Conservation (phyloP, 768 basidiomycete species). For the Boletus pseudopeckii region DNA sequence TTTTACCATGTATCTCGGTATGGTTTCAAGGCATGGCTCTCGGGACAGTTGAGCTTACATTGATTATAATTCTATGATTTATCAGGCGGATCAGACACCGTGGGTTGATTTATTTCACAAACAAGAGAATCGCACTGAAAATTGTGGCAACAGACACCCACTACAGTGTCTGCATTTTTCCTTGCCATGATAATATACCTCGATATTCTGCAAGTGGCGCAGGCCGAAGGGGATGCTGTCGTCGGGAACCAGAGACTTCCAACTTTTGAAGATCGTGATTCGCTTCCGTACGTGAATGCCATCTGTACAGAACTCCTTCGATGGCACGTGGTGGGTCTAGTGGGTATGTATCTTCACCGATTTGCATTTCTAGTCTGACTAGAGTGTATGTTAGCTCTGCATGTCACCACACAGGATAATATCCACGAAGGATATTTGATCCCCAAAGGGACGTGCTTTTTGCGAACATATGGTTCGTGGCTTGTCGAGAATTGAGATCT, state of each 20-base stretch:
- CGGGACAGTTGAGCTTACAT: neutral
- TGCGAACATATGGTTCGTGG: slow-evolving; percentile 11
- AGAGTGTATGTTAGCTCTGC: neutral
- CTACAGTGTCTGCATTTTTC: too few species aligned
- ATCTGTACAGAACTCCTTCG: too few species aligned
- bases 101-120: slow-evolving; percentile 19
- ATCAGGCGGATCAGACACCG: slow-evolving; percentile 27
- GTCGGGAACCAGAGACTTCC: slow-evolving; percentile 9
- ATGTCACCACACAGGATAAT: neutral
- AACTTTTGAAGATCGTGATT: slow-evolving; percentile 5
- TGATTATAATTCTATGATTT: neutral
- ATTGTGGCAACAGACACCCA: too few species aligned
- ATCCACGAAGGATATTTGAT: slow-evolving; percentile 19
- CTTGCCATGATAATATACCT: slow-evolving; percentile 11
- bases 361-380: neutral
- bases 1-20: too few species aligned
- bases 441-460: slow-evolving; percentile 16
- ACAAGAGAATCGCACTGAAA: too few species aligned
- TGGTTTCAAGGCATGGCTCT: neutral
- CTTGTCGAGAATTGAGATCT: too few species aligned
- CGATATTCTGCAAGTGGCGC: slow-evolving; percentile 5
- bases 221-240: slow-evolving; percentile 10
- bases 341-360: neutral
- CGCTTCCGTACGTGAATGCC: slow-evolving; percentile 16
- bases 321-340: neutral